These are phyloP conservation scores for Rubroboletus satanas DNA, from an alignment of 768 basidiomycete species.

Conservation along the genomic window DNA sequence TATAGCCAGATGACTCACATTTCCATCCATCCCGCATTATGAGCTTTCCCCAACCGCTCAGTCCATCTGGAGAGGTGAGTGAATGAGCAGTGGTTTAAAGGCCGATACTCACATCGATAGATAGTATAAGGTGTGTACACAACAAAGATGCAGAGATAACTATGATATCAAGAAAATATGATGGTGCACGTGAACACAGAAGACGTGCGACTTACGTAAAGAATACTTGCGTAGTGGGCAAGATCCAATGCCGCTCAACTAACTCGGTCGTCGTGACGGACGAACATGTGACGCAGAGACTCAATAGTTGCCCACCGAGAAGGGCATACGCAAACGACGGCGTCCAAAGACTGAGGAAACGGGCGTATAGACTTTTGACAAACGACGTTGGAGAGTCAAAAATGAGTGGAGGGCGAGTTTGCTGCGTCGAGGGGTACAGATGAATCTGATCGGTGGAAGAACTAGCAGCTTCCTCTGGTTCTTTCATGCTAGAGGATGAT, in stretches of 20 bases:
- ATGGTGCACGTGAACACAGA: neutral
- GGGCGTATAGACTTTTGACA: slow-evolving; percentile 14
- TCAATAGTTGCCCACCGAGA: slow-evolving; percentile 28
- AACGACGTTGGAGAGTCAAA: slow-evolving; percentile 22
- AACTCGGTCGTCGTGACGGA: slow-evolving; percentile 75
- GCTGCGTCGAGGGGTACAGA: neutral
- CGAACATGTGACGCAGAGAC: slow-evolving; percentile 20
- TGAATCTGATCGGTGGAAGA: neutral
- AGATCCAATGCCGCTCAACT: slow-evolving; percentile 57
- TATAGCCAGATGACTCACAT: slow-evolving; percentile 45
- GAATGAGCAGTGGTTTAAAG: neutral
- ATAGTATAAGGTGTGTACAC: slow-evolving; percentile 89
- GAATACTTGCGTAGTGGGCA: slow-evolving; percentile 77
- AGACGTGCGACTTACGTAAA: slow-evolving; percentile 55
- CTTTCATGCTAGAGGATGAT: slow-evolving; percentile 5
- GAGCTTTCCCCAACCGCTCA: slow-evolving; percentile 74
- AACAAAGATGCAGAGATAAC: slow-evolving; percentile 69
- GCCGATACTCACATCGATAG: slow-evolving; percentile 60
- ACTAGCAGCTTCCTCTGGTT: slow-evolving; percentile 1
- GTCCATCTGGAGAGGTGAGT: slow-evolving; percentile 52
- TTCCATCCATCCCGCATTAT: slow-evolving; percentile 82
- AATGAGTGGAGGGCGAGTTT: slow-evolving; percentile 10
- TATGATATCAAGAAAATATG: slow-evolving; percentile 24
- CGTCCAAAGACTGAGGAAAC: slow-evolving; percentile 28
- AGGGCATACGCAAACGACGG: slow-evolving; percentile 26